Conservation (phyloP, 1,284 basidiomycete species). For the Neotropicomus parvogracilis region DNA sequence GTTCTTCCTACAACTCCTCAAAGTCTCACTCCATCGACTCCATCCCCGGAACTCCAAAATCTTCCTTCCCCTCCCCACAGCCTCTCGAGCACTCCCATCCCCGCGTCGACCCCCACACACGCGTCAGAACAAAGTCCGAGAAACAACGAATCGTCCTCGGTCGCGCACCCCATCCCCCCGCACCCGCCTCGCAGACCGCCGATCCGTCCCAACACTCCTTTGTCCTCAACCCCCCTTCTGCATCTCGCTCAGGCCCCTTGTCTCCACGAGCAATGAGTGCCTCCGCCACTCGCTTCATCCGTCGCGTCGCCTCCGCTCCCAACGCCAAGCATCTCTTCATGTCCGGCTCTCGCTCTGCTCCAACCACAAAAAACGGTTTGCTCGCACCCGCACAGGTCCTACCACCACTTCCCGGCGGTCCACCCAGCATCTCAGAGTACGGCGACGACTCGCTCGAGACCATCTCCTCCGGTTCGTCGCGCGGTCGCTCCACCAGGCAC, state of each 20-base stretch:
- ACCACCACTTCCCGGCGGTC: constrained; percentile 47
- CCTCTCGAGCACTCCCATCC: constrained; percentile 24
- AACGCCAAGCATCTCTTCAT: constrained; percentile 91
- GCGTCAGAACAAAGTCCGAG: constrained; percentile 56
- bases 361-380: constrained; percentile 70
- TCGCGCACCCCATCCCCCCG: constrained; percentile 22
- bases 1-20: constrained; percentile 36
- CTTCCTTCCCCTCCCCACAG: constrained; percentile 66
- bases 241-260: constrained; percentile 40
- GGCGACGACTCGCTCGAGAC: constrained; percentile 70
- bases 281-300: constrained; percentile 80
- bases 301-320: constrained; percentile 93
- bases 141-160: constrained; percentile 39
- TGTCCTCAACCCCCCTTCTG: constrained; percentile 32
- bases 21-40: constrained; percentile 44
- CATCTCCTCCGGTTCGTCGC: constrained; percentile 66
- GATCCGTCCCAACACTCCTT: constrained; percentile 39
- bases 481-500: constrained; percentile 43
- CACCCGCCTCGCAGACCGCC: constrained; percentile 32
- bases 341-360: constrained; percentile 48
- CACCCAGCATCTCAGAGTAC: constrained; percentile 49
- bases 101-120: constrained; percentile 39
- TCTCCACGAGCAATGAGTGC: constrained; percentile 64
- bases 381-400: constrained; percentile 62
- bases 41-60: too few relatives aligned